Base-by-base conservation (phyloP, 768 basidiomycete species). In the Clitopilus hobsonii region DNA sequence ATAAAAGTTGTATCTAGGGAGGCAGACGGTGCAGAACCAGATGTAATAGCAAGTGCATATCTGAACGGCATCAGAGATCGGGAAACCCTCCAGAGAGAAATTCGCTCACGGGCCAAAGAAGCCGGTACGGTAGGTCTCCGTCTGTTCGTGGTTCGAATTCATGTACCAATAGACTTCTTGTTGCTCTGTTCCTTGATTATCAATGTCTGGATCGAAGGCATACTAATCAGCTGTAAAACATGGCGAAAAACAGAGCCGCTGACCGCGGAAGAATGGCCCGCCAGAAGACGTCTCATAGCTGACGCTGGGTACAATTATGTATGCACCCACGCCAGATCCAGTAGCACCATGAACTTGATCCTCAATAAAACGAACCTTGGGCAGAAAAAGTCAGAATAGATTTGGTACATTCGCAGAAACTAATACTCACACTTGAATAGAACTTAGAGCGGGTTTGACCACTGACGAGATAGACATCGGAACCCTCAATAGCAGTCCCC, bases 321-420 rank as follows among this genome's bases (percentile, higher is more conserved):
- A 77, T n/a, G 69, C 74, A 38, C 74, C 77, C 25, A 77, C 73
- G 14, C 72, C 74, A 50, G 69, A 70, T 14, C 76, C 77, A 52
- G 76, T 76, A 16, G 78, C 75, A 23, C 77, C 76, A 54, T 79
- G 77, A 11, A 79, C 74, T 61, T 76, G 75, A 60, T 81, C 78
- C n/a, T 71, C 61, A 51, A 79, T 81, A 67, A 79, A 79, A 23
- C 71, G 76, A 54, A 75, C 65, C 76, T 76, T 54, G 23, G 49
- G 24, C 11, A 30, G n/a, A 10, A 54, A 38, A 49, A 23, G n/a
- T 58, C 48, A 27, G 16, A n/a, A n/a, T n/a, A n/a, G n/a, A n/a
- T n/a, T n/a, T n/a, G n/a, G n/a, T n/a, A n/a, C n/a, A n/a, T n/a
- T 18, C 20, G 26, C 20, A 51, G 16, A 29, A 26, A n/a, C 7